phyloP scores from a whole-genome alignment of 2,329 filamentous ascomycete species.

The Xylariaceae sp. region DNA sequence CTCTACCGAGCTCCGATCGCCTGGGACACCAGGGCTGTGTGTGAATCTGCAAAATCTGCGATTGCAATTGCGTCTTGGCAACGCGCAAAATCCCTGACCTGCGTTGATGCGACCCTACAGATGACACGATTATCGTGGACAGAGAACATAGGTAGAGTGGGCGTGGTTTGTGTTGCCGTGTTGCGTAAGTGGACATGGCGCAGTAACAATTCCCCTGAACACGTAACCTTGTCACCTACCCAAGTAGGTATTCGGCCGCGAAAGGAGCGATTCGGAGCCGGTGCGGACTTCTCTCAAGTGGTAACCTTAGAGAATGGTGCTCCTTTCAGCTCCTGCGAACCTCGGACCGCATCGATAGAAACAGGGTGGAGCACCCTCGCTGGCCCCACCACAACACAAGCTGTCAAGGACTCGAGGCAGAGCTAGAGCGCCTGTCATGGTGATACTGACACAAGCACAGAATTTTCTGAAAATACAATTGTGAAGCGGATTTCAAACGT shows the following conservation, averaged over 20 bases:
- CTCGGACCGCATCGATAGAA: neutral
- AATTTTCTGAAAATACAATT: too few species aligned
- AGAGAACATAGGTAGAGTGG: neutral
- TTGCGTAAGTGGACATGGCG: neutral
- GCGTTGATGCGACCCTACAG: too few species aligned
- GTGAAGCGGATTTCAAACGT: too few species aligned
- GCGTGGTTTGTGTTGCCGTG: too few species aligned
- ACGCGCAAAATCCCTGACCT: conserved; percentile 10
- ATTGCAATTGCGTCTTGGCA: neutral
- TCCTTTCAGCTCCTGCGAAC: neutral
- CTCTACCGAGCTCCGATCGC: conserved; percentile 8
- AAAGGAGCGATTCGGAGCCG: conserved; percentile 4
- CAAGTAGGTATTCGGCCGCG: neutral
- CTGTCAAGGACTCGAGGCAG: too few species aligned
- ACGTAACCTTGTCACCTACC: neutral
- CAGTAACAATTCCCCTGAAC: neutral
- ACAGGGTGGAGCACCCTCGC: neutral
- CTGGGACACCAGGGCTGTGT: neutral
- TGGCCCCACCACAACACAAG: neutral
- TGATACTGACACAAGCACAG: too few species aligned
- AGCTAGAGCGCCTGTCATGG: too few species aligned
- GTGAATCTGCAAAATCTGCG: neutral
- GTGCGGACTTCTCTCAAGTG: conserved; percentile 4
- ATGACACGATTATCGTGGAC: too few species aligned
- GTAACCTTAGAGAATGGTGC: too few species aligned